Evolutionary conservation across 2,329 filamentous ascomycete species (phyloP), one percentile per base, ranked within the genome.

Genomic region (Immersiporthe knoxdaviesiana): DNA sequence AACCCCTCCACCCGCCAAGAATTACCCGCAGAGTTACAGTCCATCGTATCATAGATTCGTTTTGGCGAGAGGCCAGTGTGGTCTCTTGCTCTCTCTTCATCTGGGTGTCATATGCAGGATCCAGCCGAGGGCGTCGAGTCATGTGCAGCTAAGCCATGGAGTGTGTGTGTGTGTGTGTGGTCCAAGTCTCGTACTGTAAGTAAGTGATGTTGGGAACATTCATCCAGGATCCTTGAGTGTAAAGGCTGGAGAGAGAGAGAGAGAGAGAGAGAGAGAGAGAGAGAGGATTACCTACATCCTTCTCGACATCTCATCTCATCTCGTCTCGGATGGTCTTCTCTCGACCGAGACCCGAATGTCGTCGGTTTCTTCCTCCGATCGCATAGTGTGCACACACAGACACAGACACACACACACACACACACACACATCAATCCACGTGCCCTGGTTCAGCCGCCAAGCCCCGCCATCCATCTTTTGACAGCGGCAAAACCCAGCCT

Each of bases 381-480:
- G n/a, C n/a, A n/a, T n/a, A 5, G 44, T 7, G n/a, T 16, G 7
- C 41, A 44, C 41, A 44, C 41, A 44, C 41, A 54, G 5, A 37
- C 24, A 16, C 32, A 59, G 18, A 30, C 44, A 10, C 21, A 39
- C 37, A 39, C 37, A 39, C 37, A 39, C 37, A 39, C 11, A 39
- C 2, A 7, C 7, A 39, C 7, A 39, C 7, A 39, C 7, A 35
- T 35, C 35, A 50, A 27, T n/a, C 50, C 50, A 54, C 50, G 50
- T 54, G 50, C 50, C 27, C 32, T 32, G 44, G 44, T 35, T 62
- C 32, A 65, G 65, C 65, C 54, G 67, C 67, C 58, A 62, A 50
- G 62, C 62, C 62, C 47, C 32, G 54, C 67, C 56, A 39, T 66
- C n/a, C 52, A 61, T 41, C 16, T 61, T n/a, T n/a, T 67, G 64